Base-by-base conservation (phyloP, 331 rosid species). In the Rhamnella rubrinervis region DNA sequence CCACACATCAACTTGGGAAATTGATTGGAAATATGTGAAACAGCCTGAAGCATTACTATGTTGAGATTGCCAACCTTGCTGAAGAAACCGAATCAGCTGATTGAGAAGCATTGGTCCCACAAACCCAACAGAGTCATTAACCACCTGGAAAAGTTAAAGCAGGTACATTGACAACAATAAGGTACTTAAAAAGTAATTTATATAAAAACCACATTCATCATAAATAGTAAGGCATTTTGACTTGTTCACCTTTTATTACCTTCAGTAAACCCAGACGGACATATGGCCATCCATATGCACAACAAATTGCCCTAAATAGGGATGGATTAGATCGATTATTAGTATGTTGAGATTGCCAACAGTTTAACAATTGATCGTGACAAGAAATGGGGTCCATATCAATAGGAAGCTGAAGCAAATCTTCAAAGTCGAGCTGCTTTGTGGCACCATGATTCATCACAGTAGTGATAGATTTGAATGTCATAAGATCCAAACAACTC, bases 61-160 rank as follows among this genome's bases (percentile, higher is more conserved):
- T 31, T 31, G 53, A 6, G 35, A 67, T 11, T 59, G 21, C 55
- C 66, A 55, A 88, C 96, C 97, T 91, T 85, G 85, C 72, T 90
- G 95, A 74, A 93, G 98, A 86, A 81, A 88, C 72, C 60, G 78
- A 81, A 93, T 93, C 70, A 93, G 85, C 85, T 78, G 89, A 80
- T 93, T 93, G 87, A 93, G 98, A 77, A 93, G 97, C 91, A 93
- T 63, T 8, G 98, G 97, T 80, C 95, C 98, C 66, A 71, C 92
- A 85, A 91, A 93, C 77, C 97, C 92, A 76, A 88, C 82, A 75
- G 78, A 85, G 71, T 93, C 98, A 81, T 93, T 93, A 75, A 91
- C 75, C 82, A 88, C 96, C 98, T 90, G 85, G 61, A 64, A 55
- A 57, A 17, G 52, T 49, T 41, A 41, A 31, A 44, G 0, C 49